Evolutionary conservation across 371 early-diverging fungal genomes (phyloP), one percentile per base, ranked within the genome.

Genomic region (Rhizopus microsporus): DNA sequence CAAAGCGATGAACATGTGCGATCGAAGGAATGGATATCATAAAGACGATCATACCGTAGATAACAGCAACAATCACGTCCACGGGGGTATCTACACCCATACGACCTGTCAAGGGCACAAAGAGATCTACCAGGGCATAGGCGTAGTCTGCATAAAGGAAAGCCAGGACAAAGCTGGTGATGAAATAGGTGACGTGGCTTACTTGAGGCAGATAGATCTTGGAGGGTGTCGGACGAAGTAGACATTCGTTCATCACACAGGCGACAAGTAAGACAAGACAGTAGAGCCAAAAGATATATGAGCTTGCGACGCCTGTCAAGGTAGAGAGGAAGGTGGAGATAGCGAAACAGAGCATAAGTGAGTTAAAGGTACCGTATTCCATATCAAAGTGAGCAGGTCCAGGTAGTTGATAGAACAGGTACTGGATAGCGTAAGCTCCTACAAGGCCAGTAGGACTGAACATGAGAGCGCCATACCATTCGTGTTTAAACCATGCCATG

Each of bases 41-140:
- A 54, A 77, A 82, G 6, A 72, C 46, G 34, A 83, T 59, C 67
- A 84, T 72, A 16, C 86, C 88, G 32, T 82, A 78, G 40, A 91
- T 68, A 30, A 83, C 62, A 1, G 84, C 79, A 9, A 88, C 81
- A 57, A 91, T 86, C 10, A 77, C 52, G 63, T 91, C 91, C 5
- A 82, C 85, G 39, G 91, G 88, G 0, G 87, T 80, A 30, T 85
- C 81, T 0, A 79, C 74, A 23, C 91, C 91, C 68, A 87, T 86
- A 38, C 91, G 83, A 5, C 89, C 91, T 0, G 88, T 84, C 55
- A 91, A 67, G 0, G 91, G 91, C 3, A 91, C 87, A 75, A 91
- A 87, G 15, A 88, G 73, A 55, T 86, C 82, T 29, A 88, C 67
- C 54, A 85, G 54, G 15, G 81, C 76, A 57, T 72, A 79, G 9